Percentiles rank a stretch among this genome's conserved stretches.
Conservation (phyloP, 345 rosid genomes). For the Aethionema arabicum region DNA sequence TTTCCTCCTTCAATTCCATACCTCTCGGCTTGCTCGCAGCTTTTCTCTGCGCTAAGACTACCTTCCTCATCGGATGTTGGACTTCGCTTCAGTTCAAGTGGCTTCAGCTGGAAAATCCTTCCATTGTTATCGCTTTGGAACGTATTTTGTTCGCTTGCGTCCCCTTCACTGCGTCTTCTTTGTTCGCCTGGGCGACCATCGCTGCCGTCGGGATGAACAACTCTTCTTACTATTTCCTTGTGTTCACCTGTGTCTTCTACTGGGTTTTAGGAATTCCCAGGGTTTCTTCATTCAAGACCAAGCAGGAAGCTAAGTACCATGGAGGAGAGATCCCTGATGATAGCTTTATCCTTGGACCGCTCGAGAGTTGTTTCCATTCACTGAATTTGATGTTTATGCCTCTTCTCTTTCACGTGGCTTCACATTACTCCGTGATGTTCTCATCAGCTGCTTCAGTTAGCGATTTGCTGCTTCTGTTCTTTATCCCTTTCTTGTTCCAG, state of each 20-base stretch:
- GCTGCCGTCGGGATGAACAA: conserved; percentile 89
- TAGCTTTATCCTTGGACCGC: conserved; percentile 65
- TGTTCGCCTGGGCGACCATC: conserved; percentile 95
- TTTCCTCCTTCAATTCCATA: conserved; percentile 55
- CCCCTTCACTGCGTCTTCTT: conserved; percentile 71
- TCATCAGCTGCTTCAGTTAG: conserved; percentile 66
- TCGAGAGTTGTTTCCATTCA: conserved; percentile 82
- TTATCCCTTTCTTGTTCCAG: conserved; percentile 84
- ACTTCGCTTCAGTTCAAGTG: conserved; percentile 96
- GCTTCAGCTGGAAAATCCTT: conserved; percentile 89
- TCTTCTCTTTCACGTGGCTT: conserved; percentile 74
- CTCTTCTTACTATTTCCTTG: conserved; percentile 78
- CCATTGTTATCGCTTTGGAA: conserved; percentile 84
- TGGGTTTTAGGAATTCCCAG: conserved; percentile 87
- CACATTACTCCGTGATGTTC: conserved; percentile 76
- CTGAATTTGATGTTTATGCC: conserved; percentile 82
- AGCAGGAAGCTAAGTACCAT: conserved; percentile 80
- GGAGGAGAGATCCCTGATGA: conserved; percentile 95
- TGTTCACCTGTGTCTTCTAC: conserved; percentile 81
- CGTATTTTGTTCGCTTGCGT: conserved; percentile 83
- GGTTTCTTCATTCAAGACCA: conserved; percentile 79
- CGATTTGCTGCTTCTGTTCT: conserved; percentile 83
- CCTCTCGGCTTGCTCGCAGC: conserved; percentile 68
- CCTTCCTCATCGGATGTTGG: conserved; percentile 87
- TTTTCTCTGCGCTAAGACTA: conserved; percentile 72